A percentile compares a stretch with the other conserved stretches of the same genome.
phyloP scores from a whole-genome alignment of 2,329 filamentous ascomycete species.

The Alternaria ventricosa region DNA sequence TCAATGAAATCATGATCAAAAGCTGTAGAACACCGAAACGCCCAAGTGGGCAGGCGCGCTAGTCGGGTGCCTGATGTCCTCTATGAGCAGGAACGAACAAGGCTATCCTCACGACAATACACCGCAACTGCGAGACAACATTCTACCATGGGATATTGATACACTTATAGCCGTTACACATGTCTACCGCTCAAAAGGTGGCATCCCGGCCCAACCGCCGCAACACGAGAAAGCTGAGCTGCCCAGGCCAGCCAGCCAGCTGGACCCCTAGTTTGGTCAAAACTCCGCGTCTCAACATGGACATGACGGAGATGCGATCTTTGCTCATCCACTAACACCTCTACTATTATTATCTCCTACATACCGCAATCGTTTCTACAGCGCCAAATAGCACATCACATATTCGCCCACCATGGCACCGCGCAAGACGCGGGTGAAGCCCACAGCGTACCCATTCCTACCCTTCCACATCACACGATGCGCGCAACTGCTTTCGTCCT shows the following conservation, averaged over 20 bases:
- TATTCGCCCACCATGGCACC: constrained; percentile 16
- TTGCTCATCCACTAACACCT: neutral
- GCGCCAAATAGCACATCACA: neutral
- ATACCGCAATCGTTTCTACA: neutral
- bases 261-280: neutral
- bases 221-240: neutral
- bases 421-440: constrained; percentile 38
- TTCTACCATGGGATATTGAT: no score
- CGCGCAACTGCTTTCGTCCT: constrained; percentile 51
- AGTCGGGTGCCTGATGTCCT: neutral
- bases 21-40: neutral
- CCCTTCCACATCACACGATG: constrained; percentile 53
- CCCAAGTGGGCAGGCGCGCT: neutral
- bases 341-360: neutral
- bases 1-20: neutral
- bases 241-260: neutral
- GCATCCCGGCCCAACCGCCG: neutral
- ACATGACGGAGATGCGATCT: neutral
- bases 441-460: constrained; percentile 53
- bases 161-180: no score
- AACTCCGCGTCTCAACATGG: neutral
- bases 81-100: neutral
- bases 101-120: neutral
- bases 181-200: neutral
- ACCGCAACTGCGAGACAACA: no score